Percentiles rank a stretch among this genome's conserved stretches.
Evolutionary conservation across 352 stramenopile genomes (phyloP).

Genomic region (Halophytophthora batemanensis): DNA sequence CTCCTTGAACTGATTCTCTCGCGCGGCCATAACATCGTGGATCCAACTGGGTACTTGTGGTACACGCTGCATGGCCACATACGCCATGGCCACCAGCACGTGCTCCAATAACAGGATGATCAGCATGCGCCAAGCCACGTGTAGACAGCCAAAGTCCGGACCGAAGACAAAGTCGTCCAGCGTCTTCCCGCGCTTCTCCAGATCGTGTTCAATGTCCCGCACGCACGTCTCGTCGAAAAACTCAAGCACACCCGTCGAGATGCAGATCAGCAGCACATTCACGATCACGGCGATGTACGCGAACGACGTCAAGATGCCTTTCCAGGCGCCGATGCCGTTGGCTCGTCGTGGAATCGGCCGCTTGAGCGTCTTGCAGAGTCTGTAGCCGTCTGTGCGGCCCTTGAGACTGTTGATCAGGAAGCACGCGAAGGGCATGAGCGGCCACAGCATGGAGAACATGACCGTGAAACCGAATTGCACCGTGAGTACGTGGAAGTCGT

Average conservation of each 20-base stretch:
- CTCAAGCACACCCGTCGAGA: conserved; percentile 66
- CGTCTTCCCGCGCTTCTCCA: conserved; percentile 62
- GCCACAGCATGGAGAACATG: conserved; percentile 83
- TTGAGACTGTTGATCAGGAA: conserved; percentile 75
- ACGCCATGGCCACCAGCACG: conserved; percentile 47
- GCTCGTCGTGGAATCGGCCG: conserved; percentile 62
- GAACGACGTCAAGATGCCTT: conserved; percentile 49
- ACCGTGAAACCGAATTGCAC: conserved; percentile 76
- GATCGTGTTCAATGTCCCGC: conserved; percentile 46
- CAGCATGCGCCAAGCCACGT: conserved; percentile 52
- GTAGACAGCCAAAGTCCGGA: conserved; percentile 60
- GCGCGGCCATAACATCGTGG: conserved; percentile 43
- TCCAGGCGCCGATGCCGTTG: conserved; percentile 77
- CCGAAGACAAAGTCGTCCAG: conserved; percentile 65
- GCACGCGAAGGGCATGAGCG: conserved; percentile 69
- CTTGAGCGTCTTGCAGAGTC: conserved; percentile 68
- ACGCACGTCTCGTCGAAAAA: conserved; percentile 66
- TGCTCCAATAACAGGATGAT: conserved; percentile 63
- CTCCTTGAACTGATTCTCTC: conserved; percentile 67
- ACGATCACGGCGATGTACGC: conserved; percentile 71
- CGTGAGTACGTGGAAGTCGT: conserved; percentile 69
- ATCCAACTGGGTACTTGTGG: conserved; percentile 54
- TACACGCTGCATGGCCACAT: conserved; percentile 50
- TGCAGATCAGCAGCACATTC: conserved; percentile 68
- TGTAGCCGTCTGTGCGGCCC: conserved; percentile 59